These are phyloP conservation scores for Aspergillus neoniger DNA, from an alignment of 2,329 filamentous ascomycete species.

Conservation along the genomic window DNA sequence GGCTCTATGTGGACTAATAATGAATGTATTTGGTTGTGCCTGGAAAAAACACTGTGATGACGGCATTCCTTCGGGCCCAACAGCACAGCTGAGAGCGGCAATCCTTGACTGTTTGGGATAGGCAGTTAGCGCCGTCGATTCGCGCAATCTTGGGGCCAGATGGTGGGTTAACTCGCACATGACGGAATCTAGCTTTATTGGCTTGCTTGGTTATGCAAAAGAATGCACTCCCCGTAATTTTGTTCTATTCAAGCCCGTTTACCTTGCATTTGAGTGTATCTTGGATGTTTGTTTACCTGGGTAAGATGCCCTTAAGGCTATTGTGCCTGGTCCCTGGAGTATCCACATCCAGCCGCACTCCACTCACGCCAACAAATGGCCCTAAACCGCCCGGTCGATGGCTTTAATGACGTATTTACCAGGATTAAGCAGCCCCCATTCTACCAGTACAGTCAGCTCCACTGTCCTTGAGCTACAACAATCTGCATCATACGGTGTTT, in stretches of 20 bases:
- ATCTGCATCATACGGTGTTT: neutral
- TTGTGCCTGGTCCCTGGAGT: neutral
- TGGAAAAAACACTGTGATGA: neutral
- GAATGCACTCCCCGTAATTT: too few relatives aligned
- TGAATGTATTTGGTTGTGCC: neutral
- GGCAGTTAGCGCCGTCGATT: neutral
- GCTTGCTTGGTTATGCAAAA: too few relatives aligned
- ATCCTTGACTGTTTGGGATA: neutral
- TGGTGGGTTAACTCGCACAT: neutral
- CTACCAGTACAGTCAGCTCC: too few relatives aligned
- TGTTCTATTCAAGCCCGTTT: too few relatives aligned
- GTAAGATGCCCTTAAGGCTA: too few relatives aligned
- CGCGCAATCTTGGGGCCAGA: neutral
- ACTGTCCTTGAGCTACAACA: neutral
- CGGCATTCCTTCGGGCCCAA: neutral
- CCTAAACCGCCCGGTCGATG: neutral
- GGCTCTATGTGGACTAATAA: too few relatives aligned
- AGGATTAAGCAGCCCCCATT: neutral
- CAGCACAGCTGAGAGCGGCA: neutral
- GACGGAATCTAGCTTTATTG: neutral
- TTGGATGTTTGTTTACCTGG: too few relatives aligned
- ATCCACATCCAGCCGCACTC: neutral
- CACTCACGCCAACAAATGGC: neutral
- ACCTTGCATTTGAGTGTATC: too few relatives aligned
- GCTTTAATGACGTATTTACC: neutral